Evolutionary conservation across 1,284 basidiomycete genomes (phyloP), one percentile per base, ranked within the genome.

Genomic region (Tilletiaria anomala): DNA sequence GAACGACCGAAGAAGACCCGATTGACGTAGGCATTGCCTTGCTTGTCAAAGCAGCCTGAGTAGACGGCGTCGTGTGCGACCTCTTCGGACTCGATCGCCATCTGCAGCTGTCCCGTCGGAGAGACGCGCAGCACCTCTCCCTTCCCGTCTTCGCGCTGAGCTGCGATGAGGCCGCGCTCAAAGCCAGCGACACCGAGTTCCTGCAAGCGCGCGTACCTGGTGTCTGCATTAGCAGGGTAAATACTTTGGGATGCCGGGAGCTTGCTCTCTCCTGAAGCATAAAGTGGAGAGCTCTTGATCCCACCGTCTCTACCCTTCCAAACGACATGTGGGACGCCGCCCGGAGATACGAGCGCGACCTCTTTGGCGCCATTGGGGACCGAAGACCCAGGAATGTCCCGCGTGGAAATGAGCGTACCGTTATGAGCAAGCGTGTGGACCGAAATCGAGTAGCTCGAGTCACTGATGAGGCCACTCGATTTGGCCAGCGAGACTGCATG

Each of bases 1-100:
- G 48, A 21, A 20, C 47, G 39, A 22, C 43, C 45, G 39, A 71
- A 89, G 58, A 76, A 82, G 14, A 84, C 70, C 21, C 83, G 76
- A 16, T 76, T 76, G 44, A 93, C 67, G 56, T 78, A 79, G 0
- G 76, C 72, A 4, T 70, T 59, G 5, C 78, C 79, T 18, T 74
- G 65, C 32, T 70, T 70, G 54, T 81, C 77, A 1, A 77, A 48
- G 3, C 73, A 76, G 31, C 82, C 82, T 2, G 57, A 51, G 43
- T 65, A 70, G 32, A 65, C 47, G 2, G 56, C 50, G 15, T 69
- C 56, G 26, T 58, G 51, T 2, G 55, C 57, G 49, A 68, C 44
- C 37, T 65, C 59, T 39, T 4, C 39, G 6, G 2, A 35, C 29
- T 39, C 17, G 21, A n/a, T 35, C 4, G 19, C 16, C 6, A 33